These are phyloP conservation scores for Tephrocybe sp. DNA, from an alignment of 768 basidiomycete genomes.

Conservation along the genomic window DNA sequence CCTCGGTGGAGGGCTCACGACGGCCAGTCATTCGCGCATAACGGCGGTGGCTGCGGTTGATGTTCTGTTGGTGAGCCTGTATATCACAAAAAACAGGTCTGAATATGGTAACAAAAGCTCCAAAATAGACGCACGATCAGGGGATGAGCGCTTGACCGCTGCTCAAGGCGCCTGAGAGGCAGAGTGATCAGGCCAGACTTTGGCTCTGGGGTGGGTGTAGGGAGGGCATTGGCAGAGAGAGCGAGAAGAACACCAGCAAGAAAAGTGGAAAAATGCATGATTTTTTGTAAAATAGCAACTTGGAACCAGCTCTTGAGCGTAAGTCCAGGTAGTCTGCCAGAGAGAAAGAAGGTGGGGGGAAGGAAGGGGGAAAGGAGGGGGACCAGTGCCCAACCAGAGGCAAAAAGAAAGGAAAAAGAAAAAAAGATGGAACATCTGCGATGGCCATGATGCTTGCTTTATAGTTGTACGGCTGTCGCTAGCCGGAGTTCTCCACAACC, in stretches of 20 bases:
- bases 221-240: slow-evolving; percentile 40
- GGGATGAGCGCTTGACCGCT: slow-evolving; percentile 30
- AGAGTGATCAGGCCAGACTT: slow-evolving; percentile 37
- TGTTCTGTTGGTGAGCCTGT: slow-evolving; percentile 67
- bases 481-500: slow-evolving; percentile 3
- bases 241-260: slow-evolving; percentile 49
- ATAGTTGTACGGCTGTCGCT: slow-evolving; percentile 8
- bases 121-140: slow-evolving; percentile 31
- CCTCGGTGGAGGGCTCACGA: slow-evolving; percentile 43
- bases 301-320: slow-evolving; percentile 23
- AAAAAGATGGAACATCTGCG: background rate
- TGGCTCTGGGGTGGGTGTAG: slow-evolving; percentile 27
- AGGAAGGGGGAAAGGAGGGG: slow-evolving; percentile 25
- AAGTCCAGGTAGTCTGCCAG: slow-evolving; percentile 16
- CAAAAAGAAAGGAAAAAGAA: slow-evolving; percentile 22
- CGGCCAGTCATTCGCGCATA: slow-evolving; percentile 69
- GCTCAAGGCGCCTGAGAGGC: slow-evolving; percentile 39
- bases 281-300: slow-evolving; percentile 12
- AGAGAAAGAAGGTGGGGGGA: slow-evolving; percentile 22
- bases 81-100: too few relatives aligned
- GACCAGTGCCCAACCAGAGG: slow-evolving; percentile 27
- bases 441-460: slow-evolving; percentile 13
- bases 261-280: slow-evolving; percentile 59
- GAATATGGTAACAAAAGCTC: too few relatives aligned
- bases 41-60: slow-evolving; percentile 63